Conservation (phyloP, 1,139 yeast species). For the Suhomyces yuchorum region DNA sequence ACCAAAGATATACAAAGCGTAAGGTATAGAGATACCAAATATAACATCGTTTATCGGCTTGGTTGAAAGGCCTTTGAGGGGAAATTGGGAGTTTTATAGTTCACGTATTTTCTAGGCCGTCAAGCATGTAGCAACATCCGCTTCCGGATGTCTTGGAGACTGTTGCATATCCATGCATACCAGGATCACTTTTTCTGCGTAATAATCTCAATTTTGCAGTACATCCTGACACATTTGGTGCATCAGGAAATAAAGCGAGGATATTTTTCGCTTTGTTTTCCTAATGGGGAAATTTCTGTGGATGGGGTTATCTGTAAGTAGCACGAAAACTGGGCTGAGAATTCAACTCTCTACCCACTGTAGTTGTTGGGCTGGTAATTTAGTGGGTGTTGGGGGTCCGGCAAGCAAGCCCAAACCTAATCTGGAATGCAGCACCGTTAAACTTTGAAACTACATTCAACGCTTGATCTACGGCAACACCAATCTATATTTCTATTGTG, state of each 20-base stretch:
- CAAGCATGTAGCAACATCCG: not conserved
- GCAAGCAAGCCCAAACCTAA: not conserved
- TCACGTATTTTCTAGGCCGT: not conserved
- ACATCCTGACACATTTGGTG: not conserved
- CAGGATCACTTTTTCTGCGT: not conserved
- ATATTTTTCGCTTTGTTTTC: not conserved
- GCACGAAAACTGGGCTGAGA: not conserved
- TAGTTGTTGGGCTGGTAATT: not conserved
- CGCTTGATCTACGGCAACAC: not conserved
- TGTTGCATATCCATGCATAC: not conserved
- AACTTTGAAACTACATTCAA: not conserved
- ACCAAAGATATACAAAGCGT: slow-evolving; percentile 7
- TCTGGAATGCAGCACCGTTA: not conserved
- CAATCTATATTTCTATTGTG: not conserved
- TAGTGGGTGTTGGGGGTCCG: not conserved
- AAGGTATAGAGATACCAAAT: not conserved
- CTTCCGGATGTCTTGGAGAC: not conserved
- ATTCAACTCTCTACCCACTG: no score
- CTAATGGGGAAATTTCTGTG: not conserved
- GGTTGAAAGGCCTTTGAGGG: not conserved
- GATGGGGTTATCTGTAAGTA: not conserved
- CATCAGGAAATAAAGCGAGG: not conserved
- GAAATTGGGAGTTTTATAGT: not conserved
- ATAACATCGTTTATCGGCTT: slow-evolving; percentile 1
- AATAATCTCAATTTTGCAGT: not conserved